Conservation (phyloP, 345 rosid species). For the Arabidopsis arenosa region DNA sequence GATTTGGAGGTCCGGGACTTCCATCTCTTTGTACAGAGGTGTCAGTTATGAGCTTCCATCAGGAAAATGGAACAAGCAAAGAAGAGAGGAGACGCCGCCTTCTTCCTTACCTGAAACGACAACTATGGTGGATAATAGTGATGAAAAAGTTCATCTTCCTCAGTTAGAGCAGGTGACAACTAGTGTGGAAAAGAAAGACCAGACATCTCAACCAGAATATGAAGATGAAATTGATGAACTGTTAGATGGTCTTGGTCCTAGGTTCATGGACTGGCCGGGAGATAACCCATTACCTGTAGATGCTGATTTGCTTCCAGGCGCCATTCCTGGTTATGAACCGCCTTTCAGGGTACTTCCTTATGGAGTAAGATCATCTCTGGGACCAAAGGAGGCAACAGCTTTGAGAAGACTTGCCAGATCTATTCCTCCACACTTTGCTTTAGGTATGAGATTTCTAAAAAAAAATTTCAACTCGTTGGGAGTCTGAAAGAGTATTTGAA, state of each 20-base stretch:
- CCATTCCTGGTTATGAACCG: constrained; percentile 72
- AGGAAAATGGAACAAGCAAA: constrained; percentile 57
- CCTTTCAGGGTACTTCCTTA: constrained; percentile 94
- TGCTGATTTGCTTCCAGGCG: constrained; percentile 87
- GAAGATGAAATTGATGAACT: constrained; percentile 76
- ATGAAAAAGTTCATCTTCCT: constrained; percentile 43
- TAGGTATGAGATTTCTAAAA: constrained; percentile 56
- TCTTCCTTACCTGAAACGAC: constrained; percentile 44
- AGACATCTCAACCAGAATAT: constrained; percentile 49
- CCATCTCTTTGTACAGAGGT: constrained; percentile 85
- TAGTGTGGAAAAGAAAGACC: constrained; percentile 43
- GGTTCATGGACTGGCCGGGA: constrained; percentile 86
- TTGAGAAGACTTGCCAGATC: constrained; percentile 79
- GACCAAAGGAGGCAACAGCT: constrained; percentile 70
- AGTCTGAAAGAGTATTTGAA: constrained; percentile 22
- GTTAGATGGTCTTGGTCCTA: constrained; percentile 78
- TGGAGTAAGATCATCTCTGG: constrained; percentile 73
- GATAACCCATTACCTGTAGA: constrained; percentile 82
- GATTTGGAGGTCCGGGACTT: constrained; percentile 92
- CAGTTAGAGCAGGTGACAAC: constrained; percentile 39
- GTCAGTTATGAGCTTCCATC: constrained; percentile 79
- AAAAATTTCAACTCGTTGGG: neutral
- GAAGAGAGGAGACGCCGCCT: constrained; percentile 50
- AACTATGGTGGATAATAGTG: constrained; percentile 31
- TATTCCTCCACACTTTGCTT: constrained; percentile 92